Percentiles rank a stretch among this genome's conserved stretches.
Conservation (phyloP, 2,329 filamentous ascomycete species). For the Alternaria conjuncta region DNA sequence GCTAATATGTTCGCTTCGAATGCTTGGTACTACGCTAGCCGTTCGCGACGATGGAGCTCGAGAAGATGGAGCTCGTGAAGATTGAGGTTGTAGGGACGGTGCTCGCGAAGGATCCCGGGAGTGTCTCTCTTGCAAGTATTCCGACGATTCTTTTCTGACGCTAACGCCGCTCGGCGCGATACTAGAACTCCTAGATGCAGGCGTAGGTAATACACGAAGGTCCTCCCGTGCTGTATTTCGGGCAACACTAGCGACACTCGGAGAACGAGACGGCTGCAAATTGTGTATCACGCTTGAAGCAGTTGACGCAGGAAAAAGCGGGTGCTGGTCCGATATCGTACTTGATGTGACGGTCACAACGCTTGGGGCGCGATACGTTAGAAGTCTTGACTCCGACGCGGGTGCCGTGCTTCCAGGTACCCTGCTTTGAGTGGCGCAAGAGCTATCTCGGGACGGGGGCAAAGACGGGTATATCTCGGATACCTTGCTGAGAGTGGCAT, state of each 20-base stretch:
- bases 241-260: neutral
- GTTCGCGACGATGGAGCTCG: neutral
- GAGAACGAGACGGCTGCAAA: neutral
- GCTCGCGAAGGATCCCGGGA: neutral
- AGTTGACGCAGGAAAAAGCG: neutral
- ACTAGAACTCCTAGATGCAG: neutral
- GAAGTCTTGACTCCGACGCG: neutral
- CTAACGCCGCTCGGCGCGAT: accelerated
- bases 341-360: neutral
- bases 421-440: too few relatives aligned
- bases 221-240: accelerated
- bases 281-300: neutral
- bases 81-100: accelerated
- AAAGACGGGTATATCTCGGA: too few relatives aligned
- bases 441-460: too few relatives aligned
- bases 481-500: accelerated
- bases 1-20: neutral
- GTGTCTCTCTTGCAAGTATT: neutral
- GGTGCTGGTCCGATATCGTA: neutral
- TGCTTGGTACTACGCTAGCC: neutral
- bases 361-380: neutral
- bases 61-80: neutral
- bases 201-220: accelerated
- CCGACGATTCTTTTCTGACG: accelerated
- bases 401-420: too few relatives aligned